Evolutionary conservation across 23 red algal species (phyloP), one percentile per base, ranked within the genome.

Genomic region (Gracilariopsis chorda): DNA sequence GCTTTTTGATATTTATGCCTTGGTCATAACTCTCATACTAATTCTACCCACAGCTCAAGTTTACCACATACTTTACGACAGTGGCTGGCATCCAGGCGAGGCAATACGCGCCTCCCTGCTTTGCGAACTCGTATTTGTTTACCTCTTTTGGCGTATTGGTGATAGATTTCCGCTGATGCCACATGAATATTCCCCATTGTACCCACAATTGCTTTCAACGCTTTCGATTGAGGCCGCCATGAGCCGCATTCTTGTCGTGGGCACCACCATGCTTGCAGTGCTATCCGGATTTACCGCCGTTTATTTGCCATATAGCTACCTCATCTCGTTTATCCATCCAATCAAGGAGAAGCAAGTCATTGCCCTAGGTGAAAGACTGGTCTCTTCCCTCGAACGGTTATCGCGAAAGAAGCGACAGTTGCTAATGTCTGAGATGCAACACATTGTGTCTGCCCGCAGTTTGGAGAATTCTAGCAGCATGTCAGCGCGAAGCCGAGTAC

Each of bases 271-370:
- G 78, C 92, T 95, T 51, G 92, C 92, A 24, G 58, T 90, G 2
- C 48, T 95, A 17, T 90, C 92, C 61, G 92, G 92, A 14, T 88
- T 95, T 32, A 90, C 84, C 25, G 92, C 92, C 17, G 92, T 95
- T 40, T 59, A 88, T 52, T 48, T 95, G 36, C 92, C 92, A 27
- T 88, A 87, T 63, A 55, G 41, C 40, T 90, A 95, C 65, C 43
- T 95, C 32, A 58, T 74, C 55, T 77, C 84, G 3, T 49, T 95
- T 52, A 80, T 95, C 37, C 83, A 80, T 34, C 89, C 89, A 8
- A 68, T 90, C 55, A 78, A 77, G 41, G 86, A 90, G 32, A 63
- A 77, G 68, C 51, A 90, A 33, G 86, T 90, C 32, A 78, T 48
- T 35, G 86, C 72, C n/a, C 86, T 90, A 12, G 68, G 61, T 23